Percentiles rank a stretch among this genome's conserved stretches.
Conservation (phyloP, 495 filamentous ascomycete genomes). For the Thozetella sp. region DNA sequence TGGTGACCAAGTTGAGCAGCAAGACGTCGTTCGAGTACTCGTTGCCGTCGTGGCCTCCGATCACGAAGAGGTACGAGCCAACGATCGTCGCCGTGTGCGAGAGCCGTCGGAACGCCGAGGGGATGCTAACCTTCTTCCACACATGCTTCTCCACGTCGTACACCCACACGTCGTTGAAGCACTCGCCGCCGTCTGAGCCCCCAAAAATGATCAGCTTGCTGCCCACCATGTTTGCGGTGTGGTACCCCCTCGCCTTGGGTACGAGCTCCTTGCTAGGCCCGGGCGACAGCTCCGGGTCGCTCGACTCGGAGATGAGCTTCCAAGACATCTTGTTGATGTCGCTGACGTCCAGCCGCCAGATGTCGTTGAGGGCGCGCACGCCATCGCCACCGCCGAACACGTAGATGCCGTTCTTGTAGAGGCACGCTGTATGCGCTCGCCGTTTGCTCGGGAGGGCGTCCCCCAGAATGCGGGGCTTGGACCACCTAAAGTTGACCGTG, state of each 20-base stretch:
- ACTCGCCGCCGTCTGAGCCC: slow-evolving; percentile 66
- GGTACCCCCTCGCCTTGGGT: slow-evolving; percentile 65
- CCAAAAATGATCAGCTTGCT: slow-evolving; percentile 69
- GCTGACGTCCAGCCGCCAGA: slow-evolving; percentile 66
- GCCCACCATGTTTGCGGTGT: slow-evolving; percentile 71
- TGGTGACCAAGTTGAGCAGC: slow-evolving; percentile 66
- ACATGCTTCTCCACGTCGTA: slow-evolving; percentile 60
- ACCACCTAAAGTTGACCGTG: slow-evolving; percentile 64
- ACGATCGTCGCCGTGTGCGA: slow-evolving; percentile 68
- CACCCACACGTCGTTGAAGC: slow-evolving; percentile 70
- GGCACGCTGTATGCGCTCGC: slow-evolving; percentile 64
- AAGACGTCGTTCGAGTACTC: slow-evolving; percentile 68
- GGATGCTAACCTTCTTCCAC: slow-evolving; percentile 56
- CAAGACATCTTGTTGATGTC: slow-evolving; percentile 64
- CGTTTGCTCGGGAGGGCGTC: slow-evolving; percentile 54
- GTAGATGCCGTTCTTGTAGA: slow-evolving; percentile 69
- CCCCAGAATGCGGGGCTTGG: slow-evolving; percentile 53
- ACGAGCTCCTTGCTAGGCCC: slow-evolving; percentile 25
- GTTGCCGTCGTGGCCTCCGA: slow-evolving; percentile 67
- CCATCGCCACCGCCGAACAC: slow-evolving; percentile 69
- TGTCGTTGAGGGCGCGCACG: slow-evolving; percentile 65
- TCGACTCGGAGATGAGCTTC: slow-evolving; percentile 55
- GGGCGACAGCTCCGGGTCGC: slow-evolving; percentile 10
- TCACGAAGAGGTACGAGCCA: slow-evolving; percentile 66
- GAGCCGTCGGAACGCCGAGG: slow-evolving; percentile 56